phyloP scores from a whole-genome alignment of 2,329 filamentous ascomycete genomes.

The Xylaria sp. region DNA sequence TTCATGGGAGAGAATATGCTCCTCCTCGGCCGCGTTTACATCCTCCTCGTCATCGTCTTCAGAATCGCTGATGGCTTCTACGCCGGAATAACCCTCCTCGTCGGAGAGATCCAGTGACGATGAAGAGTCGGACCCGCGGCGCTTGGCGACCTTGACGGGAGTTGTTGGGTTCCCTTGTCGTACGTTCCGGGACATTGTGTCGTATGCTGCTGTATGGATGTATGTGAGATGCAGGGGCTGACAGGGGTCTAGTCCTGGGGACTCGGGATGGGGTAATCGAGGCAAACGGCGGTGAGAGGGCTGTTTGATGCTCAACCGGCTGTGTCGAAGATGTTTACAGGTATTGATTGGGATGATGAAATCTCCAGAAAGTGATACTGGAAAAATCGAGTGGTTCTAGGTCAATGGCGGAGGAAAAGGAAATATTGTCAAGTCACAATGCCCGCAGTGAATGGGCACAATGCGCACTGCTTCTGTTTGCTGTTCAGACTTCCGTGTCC shows the following conservation, averaged over 20 bases:
- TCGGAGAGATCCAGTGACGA: constrained; percentile 65
- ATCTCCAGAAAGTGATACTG: constrained; percentile 7
- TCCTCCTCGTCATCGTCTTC: constrained; percentile 78
- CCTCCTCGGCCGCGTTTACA: constrained; percentile 77
- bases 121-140: constrained; percentile 55
- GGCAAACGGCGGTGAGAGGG: constrained; percentile 45
- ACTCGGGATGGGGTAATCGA: constrained; percentile 24
- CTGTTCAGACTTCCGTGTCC: constrained; percentile 37
- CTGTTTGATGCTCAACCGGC: constrained; percentile 16
- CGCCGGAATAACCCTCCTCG: constrained; percentile 70
- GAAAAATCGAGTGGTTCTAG: constrained; percentile 5
- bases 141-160: constrained; percentile 49
- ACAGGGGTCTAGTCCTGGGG: constrained; percentile 27
- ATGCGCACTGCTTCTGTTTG: constrained; percentile 35
- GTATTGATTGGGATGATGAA: neutral
- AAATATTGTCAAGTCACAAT: constrained; percentile 16
- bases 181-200: constrained; percentile 57
- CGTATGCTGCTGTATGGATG: constrained; percentile 28
- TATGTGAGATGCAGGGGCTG: constrained; percentile 31
- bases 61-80: constrained; percentile 78
- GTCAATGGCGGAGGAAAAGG: constrained; percentile 3
- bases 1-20: constrained; percentile 63
- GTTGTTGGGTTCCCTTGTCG: constrained; percentile 50
- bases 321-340: neutral
- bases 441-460: constrained; percentile 25